phyloP scores from a whole-genome alignment of 2,329 filamentous ascomycete species.

The Exophiala dermatitidis region DNA sequence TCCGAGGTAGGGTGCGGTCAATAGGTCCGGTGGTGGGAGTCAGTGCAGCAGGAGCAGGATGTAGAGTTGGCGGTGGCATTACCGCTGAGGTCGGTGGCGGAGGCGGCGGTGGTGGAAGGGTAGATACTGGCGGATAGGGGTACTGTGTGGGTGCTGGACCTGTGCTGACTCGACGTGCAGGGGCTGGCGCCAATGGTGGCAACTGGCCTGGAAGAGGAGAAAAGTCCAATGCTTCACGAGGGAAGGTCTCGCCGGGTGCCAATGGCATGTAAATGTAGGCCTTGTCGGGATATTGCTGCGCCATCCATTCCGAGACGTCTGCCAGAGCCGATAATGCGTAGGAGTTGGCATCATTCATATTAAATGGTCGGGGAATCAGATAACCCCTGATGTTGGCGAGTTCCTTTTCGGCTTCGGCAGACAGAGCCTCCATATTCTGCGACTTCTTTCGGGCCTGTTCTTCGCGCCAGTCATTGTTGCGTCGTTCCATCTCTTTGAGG shows the following conservation, averaged over 20 bases:
- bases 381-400: constrained; percentile 17
- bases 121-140: no score
- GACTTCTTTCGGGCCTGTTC: constrained; percentile 12
- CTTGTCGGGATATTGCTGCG: constrained; percentile 10
- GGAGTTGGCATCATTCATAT: constrained; percentile 9
- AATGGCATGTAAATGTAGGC: constrained; percentile 18
- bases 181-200: constrained; percentile 2
- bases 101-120: neutral
- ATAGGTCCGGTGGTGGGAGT: neutral
- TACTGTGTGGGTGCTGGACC: no score
- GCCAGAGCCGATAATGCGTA: constrained; percentile 25
- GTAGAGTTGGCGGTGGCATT: neutral
- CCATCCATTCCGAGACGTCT: constrained; percentile 22
- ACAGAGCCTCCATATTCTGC: constrained; percentile 19
- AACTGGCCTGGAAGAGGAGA: constrained; percentile 8
- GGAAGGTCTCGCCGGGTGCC: constrained; percentile 13
- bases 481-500: constrained; percentile 17
- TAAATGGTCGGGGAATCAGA: constrained; percentile 13
- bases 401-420: constrained; percentile 17
- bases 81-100: constrained; percentile 1
- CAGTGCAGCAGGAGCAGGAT: neutral
- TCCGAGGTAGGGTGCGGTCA: neutral
- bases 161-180: neutral
- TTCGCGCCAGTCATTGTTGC: constrained; percentile 17
- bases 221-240: constrained; percentile 10